Evolutionary conservation across 192 early-diverging fungal species (phyloP), one percentile per base, ranked within the genome.

Genomic region (Coemansia sp.): DNA sequence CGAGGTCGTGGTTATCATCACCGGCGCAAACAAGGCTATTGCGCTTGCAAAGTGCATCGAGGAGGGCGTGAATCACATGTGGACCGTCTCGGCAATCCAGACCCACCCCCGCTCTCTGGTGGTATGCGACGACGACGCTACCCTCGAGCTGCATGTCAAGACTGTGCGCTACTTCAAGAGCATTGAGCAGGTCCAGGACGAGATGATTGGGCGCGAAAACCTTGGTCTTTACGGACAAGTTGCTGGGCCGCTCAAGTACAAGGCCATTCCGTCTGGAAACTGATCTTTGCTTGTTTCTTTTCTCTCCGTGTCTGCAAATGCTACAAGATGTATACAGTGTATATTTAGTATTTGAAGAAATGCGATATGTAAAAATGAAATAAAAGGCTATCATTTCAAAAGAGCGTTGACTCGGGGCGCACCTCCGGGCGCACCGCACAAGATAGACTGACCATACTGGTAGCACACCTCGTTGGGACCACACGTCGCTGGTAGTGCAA

Each of bases 141-240:
- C 90, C 1, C 77, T 94, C 42, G 92, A 94, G 79, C 82, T 94
- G 55, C 90, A 94, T 45, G 92, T 94, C 74, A 89, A 93, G 83
- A 93, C 91, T 29, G 91, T 93, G 44, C 87, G 86, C 77, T 93
- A 93, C 74, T 93, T 93, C 67, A 91, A 89, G 78, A 88, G 86
- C 45, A 93, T 93, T 58, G 91, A 93, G 76, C 85, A 90, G 79
- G 91, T 91, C 6, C 89, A 91, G 40, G 77, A 87, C 57, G 82
- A 86, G 56, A 78, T 91, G 71, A 86, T 91, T 68, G 89, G 89
- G 34, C 77, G 82, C 34, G 85, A 91, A 48, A 87, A 87, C 62
- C 77, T 91, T 17, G 87, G 87, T 7, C 76, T 91, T n/a, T 86
- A 88, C 57, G 89, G 89, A 41, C 78, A 81, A 55, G 78, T 81